Base-by-base conservation (phyloP, 164 flowering plant species). In the Umbellularia californica region DNA sequence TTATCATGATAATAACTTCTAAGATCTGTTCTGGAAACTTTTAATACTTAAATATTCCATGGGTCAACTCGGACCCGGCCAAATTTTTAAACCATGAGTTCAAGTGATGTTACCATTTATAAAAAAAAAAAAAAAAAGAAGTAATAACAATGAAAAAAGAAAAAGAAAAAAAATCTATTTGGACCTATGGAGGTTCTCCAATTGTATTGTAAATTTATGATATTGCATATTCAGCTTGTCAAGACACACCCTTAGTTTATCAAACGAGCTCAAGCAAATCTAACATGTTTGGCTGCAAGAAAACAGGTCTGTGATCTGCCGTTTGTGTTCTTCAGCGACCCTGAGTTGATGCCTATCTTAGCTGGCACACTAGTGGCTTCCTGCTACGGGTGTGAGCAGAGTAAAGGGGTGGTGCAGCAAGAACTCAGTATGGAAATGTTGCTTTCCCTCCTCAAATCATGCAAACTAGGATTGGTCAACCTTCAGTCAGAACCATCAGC, bases 251-350 rank as follows among this genome's bases (percentile, higher is more conserved):
- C 60, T 55, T 55, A 3, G 67, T 64, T 67, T 67, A 30, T 67
- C 28, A 25, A 71, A 13, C 15, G 17, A 27, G 76, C 20, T 51
- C 14, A 17, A 73, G n/a, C 28, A 50, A 73, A 78, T 28, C 79
- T 79, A 73, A 86, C 77, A 62, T 15, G 17, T 27, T 77, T 66
- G n/a, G 65, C 58, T 65, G 30, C 20, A 52, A 66, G 65, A 50
- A 25, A 52, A 70, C 93, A 94, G 98, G 89, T 94, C 11, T 94
- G 98, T 72, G 98, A 94, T 87, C 87, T 92, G 72, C 98, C 98
- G 3, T 92, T 94, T 58, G 90, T 83, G 72, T 94, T 94, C 88
- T 94, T 94, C 84, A 94, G 98, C 51, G 93, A 92, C 74, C 92
- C 96, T 9, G 91, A 89, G 72, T 78, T 92, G 85, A 90, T 90